Percentiles rank a stretch among this genome's conserved stretches.
phyloP scores from a whole-genome alignment of 352 stramenopile genomes.

The Phytopythium aichiense region DNA sequence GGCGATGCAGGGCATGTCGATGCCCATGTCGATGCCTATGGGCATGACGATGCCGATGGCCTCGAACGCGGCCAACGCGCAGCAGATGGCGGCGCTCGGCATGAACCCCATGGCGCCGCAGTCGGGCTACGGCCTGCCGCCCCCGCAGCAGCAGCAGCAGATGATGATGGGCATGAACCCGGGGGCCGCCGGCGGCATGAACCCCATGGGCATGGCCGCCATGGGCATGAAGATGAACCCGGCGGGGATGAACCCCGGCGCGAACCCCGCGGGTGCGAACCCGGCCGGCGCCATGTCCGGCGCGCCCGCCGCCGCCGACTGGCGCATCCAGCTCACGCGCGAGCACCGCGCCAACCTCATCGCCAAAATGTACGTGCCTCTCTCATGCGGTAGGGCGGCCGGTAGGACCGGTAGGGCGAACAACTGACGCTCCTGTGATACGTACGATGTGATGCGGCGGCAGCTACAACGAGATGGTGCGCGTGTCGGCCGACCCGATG shows the following conservation, averaged over 20 bases:
- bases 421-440: too few relatives aligned
- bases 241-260: too few relatives aligned
- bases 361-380: constrained; percentile 44
- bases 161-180: constrained; percentile 60
- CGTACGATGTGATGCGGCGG: too few relatives aligned
- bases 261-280: too few relatives aligned
- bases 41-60: constrained; percentile 15
- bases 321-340: constrained; percentile 76
- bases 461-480: constrained; percentile 78
- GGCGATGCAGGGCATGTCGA: constrained; percentile 62
- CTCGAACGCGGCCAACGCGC: constrained; percentile 20
- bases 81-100: constrained; percentile 44
- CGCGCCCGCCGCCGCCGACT: constrained; percentile 33
- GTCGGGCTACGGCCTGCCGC: constrained; percentile 29
- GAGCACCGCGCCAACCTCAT: constrained; percentile 83
- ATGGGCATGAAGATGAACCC: too few relatives aligned
- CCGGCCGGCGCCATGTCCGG: too few relatives aligned
- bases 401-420: too few relatives aligned
- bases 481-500: constrained; percentile 70
- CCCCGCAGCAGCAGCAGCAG: constrained; percentile 6
- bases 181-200: constrained; percentile 2
- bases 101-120: constrained; percentile 39
- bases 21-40: constrained; percentile 69
- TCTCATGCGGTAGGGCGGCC: too few relatives aligned
- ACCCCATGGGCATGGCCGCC: too few relatives aligned